A percentile compares a stretch with the other conserved stretches of the same genome.
phyloP scores from a whole-genome alignment of 2,329 filamentous ascomycete species.

The Anthostomella pinea region DNA sequence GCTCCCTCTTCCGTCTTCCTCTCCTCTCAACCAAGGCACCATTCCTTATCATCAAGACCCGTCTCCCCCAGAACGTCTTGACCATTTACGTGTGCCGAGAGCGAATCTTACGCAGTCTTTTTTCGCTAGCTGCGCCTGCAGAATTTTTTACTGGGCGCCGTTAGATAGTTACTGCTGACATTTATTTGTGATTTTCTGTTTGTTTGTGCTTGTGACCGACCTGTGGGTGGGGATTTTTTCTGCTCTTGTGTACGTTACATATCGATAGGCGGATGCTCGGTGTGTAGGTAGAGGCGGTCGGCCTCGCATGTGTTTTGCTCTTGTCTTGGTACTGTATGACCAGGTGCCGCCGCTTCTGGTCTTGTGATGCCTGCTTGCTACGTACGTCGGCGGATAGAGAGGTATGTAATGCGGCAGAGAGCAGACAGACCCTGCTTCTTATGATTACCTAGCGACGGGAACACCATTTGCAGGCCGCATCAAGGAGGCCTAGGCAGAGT shows the following conservation, averaged over 20 bases:
- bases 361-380: no score
- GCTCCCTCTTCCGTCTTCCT: constrained; percentile 2
- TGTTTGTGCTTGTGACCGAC: no score
- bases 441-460: no score
- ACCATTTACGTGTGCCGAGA: constrained; percentile 94
- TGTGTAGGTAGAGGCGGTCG: constrained; percentile 6
- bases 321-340: no score
- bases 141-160: constrained; percentile 67
- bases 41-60: constrained; percentile 92
- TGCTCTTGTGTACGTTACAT: neutral
- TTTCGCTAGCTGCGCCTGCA: constrained; percentile 98
- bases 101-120: constrained; percentile 71
- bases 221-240: no score
- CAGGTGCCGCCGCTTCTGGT: no score
- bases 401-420: no score
- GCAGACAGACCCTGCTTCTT: no score
- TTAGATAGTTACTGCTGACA: constrained; percentile 98
- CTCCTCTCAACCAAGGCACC: constrained; percentile 55
- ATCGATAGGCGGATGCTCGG: neutral
- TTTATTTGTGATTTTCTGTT: constrained; percentile 29
- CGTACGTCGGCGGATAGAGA: no score
- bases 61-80: constrained; percentile 70
- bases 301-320: no score
- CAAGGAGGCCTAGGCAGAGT: no score
- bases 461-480: no score